Conservation (phyloP, 2,329 filamentous ascomycete species). For the Ascochyta viciae-villosae region DNA sequence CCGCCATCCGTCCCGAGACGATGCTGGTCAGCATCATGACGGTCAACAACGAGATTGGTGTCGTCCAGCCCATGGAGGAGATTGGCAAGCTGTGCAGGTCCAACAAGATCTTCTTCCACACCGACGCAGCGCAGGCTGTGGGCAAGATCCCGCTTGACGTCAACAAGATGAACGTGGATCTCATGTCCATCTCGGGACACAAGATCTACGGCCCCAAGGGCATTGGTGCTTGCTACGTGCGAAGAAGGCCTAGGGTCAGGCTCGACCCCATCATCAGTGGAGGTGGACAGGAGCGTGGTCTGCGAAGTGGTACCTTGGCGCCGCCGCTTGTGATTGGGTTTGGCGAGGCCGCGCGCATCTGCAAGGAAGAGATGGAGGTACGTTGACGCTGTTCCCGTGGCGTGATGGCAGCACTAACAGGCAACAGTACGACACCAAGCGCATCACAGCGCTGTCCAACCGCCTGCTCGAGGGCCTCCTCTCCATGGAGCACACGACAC, state of each 20-base stretch:
- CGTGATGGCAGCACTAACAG: constrained; percentile 21
- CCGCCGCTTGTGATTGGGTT: constrained; percentile 90
- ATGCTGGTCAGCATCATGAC: constrained; percentile 96
- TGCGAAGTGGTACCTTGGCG: constrained; percentile 92
- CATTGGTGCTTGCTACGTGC: constrained; percentile 94
- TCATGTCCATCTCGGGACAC: constrained; percentile 98
- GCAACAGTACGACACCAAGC: constrained; percentile 84
- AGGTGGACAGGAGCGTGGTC: constrained; percentile 92
- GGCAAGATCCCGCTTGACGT: constrained; percentile 97
- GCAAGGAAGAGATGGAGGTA: constrained; percentile 89
- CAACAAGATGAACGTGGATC: constrained; percentile 95
- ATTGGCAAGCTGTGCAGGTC: constrained; percentile 91
- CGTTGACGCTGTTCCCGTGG: constrained; percentile 49
- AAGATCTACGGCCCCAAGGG: constrained; percentile 99
- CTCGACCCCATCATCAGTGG: constrained; percentile 95
- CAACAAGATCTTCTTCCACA: constrained; percentile 98
- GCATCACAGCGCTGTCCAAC: constrained; percentile 82
- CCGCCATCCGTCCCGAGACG: constrained; percentile 89
- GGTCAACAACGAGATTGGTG: constrained; percentile 99
- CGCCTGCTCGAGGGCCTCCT: constrained; percentile 83
- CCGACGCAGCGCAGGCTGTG: constrained; percentile 95
- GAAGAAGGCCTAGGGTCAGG: constrained; percentile 89
- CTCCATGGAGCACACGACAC: constrained; percentile 85
- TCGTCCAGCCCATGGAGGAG: constrained; percentile 94
- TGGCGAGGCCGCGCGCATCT: constrained; percentile 92